Conservation (phyloP, 2,329 filamentous ascomycete species). For the Colletotrichum camelliae region DNA sequence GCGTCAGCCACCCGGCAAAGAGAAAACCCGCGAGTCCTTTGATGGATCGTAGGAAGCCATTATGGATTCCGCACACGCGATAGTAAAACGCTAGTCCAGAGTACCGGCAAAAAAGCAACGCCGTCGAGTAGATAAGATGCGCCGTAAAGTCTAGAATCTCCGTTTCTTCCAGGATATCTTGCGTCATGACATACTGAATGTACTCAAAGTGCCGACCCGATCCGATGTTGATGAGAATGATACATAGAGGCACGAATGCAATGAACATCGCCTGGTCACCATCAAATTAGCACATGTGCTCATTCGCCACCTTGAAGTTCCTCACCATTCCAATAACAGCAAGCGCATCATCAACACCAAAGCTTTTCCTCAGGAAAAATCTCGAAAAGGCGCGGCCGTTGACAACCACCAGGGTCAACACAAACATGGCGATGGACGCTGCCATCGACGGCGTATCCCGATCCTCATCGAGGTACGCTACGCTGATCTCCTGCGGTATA, state of each 20-base stretch:
- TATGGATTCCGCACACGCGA: slow-evolving; percentile 46
- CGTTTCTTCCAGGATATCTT: slow-evolving; percentile 43
- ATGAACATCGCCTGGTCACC: slow-evolving; percentile 34
- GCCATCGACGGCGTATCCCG: slow-evolving; percentile 41
- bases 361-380: slow-evolving; percentile 37
- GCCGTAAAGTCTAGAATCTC: slow-evolving; percentile 55
- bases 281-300: background rate
- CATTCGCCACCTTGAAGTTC: background rate
- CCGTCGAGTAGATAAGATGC: slow-evolving; percentile 56
- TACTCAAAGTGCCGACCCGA: slow-evolving; percentile 52
- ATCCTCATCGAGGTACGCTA: slow-evolving; percentile 39
- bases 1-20: slow-evolving; percentile 48
- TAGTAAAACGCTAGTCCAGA: slow-evolving; percentile 59
- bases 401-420: slow-evolving; percentile 38
- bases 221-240: slow-evolving; percentile 51
- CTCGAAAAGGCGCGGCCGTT: slow-evolving; percentile 38
- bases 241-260: slow-evolving; percentile 45
- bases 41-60: slow-evolving; percentile 39
- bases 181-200: slow-evolving; percentile 50
- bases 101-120: slow-evolving; percentile 53
- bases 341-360: slow-evolving; percentile 44
- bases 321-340: slow-evolving; percentile 40
- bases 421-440: slow-evolving; percentile 42
- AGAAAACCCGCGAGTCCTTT: slow-evolving; percentile 39
- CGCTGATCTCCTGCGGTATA: slow-evolving; percentile 38